Base-by-base conservation (phyloP, 1,284 basidiomycete species). In the Boletellus deceptivus region DNA sequence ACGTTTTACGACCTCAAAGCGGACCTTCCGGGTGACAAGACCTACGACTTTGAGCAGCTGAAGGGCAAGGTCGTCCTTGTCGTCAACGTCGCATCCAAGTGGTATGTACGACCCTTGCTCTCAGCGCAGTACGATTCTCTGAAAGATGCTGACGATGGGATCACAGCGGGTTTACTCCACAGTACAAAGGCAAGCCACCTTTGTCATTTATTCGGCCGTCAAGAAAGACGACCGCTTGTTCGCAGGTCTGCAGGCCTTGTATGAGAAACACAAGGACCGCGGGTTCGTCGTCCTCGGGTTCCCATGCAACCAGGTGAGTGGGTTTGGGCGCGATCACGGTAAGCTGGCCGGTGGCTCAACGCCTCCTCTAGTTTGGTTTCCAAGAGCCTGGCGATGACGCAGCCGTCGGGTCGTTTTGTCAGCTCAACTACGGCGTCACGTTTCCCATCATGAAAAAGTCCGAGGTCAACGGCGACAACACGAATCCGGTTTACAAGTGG, bases 381-480 rank as follows among this genome's bases (percentile, higher is more conserved):
- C 88, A 92, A 70, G 90, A 93, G 63, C 90, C 90, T 1, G 84
- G 78, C 20, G 73, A 78, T 18, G 89, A 93, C 59, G 76, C 75
- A 6, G 76, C 78, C 34, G 88, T 92, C 59, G 76, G 74, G 22
- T 75, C 84, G 62, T 87, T 86, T 67, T 88, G 84, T 68, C 72
- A 76, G 51, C 63, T 81, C 56, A 93, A 93, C 74, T 85, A 92
- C 63, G 89, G 89, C 27, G 90, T 93, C 18, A 81, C 78, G 6
- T 93, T 93, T 75, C 89, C 88, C 7, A 75, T 93, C 48, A 89
- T 91, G 81, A 85, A 83, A 72, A 93, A 93, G 73, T 86, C 88
- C n/a, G 89, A 96, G 48, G 93, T 96, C 49, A 97, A 96, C 68
- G 93, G 93, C 11, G 81, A 86, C 62, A 71, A 73, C 55, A 78